Conservation (phyloP, 148 eudicot genomes). For the Vaccinium corymbosum region DNA sequence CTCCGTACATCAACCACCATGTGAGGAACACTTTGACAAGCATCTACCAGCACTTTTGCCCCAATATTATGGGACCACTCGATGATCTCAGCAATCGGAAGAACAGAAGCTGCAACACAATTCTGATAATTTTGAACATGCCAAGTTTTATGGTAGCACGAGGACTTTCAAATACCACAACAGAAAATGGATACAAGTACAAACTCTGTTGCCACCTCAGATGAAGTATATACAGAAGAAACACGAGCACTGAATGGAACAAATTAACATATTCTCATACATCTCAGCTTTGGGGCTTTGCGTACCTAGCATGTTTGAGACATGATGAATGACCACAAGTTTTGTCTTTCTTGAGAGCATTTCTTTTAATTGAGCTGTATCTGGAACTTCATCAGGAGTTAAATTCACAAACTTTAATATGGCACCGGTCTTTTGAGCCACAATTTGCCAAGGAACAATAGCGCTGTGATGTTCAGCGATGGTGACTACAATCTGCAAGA, state of each 20-base stretch:
- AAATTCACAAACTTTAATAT: slow-evolving; percentile 62
- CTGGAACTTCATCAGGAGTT: slow-evolving; percentile 79
- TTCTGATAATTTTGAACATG: not conserved
- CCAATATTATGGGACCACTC: slow-evolving; percentile 85
- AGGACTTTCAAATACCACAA: not conserved
- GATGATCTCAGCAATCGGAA: slow-evolving; percentile 74
- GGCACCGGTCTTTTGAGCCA: slow-evolving; percentile 87
- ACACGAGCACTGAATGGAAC: not conserved
- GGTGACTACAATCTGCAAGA: slow-evolving; percentile 66
- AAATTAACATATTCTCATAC: not conserved
- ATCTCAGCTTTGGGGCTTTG: not conserved
- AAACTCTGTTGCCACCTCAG: not conserved
- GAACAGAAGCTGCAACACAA: slow-evolving; percentile 64
- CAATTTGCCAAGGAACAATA: slow-evolving; percentile 95
- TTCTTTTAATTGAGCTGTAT: slow-evolving; percentile 48
- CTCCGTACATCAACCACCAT: slow-evolving; percentile 91
- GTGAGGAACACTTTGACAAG: slow-evolving; percentile 99
- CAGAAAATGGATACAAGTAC: not conserved
- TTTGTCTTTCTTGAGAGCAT: slow-evolving; percentile 71
- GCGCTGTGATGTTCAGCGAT: slow-evolving; percentile 97
- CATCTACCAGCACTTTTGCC: slow-evolving; percentile 91
- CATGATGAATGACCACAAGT: slow-evolving; percentile 80
- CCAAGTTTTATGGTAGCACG: not conserved
- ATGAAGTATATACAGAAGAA: not conserved
- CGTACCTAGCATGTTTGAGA: slow-evolving; percentile 87